phyloP scores from a whole-genome alignment of 2,329 filamentous ascomycete genomes.

The Colletotrichum theobromicola region DNA sequence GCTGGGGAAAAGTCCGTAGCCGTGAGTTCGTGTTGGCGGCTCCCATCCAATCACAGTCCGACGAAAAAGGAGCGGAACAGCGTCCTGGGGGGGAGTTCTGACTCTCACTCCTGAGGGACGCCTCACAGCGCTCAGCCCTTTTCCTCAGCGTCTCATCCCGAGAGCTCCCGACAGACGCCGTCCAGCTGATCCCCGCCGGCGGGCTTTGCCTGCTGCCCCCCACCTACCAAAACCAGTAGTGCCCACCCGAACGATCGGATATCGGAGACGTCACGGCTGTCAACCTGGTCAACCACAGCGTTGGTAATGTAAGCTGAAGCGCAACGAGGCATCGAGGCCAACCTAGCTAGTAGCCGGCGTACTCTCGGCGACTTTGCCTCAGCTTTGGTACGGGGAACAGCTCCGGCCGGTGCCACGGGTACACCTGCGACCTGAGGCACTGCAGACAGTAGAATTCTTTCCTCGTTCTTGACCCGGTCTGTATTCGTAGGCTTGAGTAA shows the following conservation, averaged over 20 bases:
- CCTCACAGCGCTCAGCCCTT: conserved; percentile 1
- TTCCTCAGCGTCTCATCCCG: not conserved
- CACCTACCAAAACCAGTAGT: not conserved
- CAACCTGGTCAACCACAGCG: not conserved
- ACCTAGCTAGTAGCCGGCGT: not conserved
- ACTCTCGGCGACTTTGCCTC: conserved; percentile 1
- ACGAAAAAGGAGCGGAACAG: conserved; percentile 14
- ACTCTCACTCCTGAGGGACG: no score
- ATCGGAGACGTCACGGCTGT: not conserved
- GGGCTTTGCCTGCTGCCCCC: not conserved
- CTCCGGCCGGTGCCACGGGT: not conserved
- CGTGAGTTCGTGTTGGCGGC: not conserved
- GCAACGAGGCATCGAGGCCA: not conserved
- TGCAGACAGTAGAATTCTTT: not conserved
- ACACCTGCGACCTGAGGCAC: not conserved
- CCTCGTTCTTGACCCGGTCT: not conserved
- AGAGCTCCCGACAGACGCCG: conserved; percentile 11
- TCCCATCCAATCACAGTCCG: not conserved
- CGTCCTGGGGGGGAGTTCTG: not conserved
- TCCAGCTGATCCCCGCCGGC: conserved; percentile 1
- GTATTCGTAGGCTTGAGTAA: conserved; percentile 12
- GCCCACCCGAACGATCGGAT: not conserved
- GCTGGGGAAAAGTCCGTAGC: not conserved
- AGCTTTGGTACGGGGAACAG: not conserved
- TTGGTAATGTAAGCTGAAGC: not conserved